Evolutionary conservation across 192 early-diverging fungal species (phyloP), one percentile per base, ranked within the genome.

Genomic region (Pilobolus umbonatus): DNA sequence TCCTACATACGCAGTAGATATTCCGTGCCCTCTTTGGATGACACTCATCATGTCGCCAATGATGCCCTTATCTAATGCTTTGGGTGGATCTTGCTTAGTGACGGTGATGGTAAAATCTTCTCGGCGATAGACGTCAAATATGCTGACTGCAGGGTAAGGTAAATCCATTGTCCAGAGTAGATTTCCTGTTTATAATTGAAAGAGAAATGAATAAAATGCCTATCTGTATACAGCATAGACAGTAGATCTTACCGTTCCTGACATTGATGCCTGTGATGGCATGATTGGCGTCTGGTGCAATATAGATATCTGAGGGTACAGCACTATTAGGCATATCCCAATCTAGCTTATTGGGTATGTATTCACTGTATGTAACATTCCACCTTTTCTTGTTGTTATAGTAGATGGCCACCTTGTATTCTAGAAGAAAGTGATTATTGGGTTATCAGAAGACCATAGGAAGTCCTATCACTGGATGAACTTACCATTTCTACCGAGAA

Each of bases 1-100:
- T 21, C 87, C 86, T 6, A 92, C 78, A 57, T 85, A 90, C 4
- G 87, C 85, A 0, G 75, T 36, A 24, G 67, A 42, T 15, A 19
- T 45, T 40, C 71, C 73, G 62, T 46, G 57, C 57, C 32, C 39
- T 35, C 42, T 60, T 55, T 51, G 69, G 60, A 49, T 25, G 24
- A 55, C 62, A 63, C 64, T 75, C 45, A 36, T 65, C 56, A 48
- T 55, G 28, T 28, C 67, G 59, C 55, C 72, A 63, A 57, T 66
- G 40, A 32, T 46, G 30, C 56, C 67, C 25, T 25, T 61, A 40
- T 14, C 29, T 1, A 68, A 49, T 29, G 40, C 22, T 22, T 19
- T 26, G 34, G 61, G 65, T n/a, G 52, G 62, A 22, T 25, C 49
- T 46, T 55, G 65, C 47, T 21, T 64, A 1, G 55, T 57, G 12